These are phyloP conservation scores for Naumovozyma castellii DNA, from an alignment of 805 yeast genomes.

Conservation along the genomic window DNA sequence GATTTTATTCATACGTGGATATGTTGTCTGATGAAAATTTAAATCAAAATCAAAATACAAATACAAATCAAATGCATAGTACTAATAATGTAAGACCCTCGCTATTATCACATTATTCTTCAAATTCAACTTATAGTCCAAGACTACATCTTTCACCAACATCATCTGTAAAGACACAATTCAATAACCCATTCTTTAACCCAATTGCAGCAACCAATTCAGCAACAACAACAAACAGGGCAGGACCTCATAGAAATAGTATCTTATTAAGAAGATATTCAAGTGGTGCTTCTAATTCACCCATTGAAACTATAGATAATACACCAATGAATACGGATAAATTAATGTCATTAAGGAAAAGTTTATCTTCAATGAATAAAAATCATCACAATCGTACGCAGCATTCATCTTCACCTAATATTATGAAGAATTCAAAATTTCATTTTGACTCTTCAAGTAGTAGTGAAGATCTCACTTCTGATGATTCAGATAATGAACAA, in stretches of 20 bases:
- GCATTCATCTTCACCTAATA: too few relatives aligned
- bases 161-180: not conserved
- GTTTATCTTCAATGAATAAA: too few relatives aligned
- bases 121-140: not conserved
- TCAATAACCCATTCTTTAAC: not conserved
- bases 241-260: not conserved
- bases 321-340: not conserved
- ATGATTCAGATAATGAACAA: slow-evolving; percentile 15
- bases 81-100: not conserved
- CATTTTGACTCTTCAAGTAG: slow-evolving; percentile 19
- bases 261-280: not conserved
- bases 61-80: not conserved
- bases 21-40: slow-evolving; percentile 50
- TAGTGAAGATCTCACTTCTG: slow-evolving; percentile 20
- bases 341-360: too few relatives aligned
- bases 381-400: too few relatives aligned
- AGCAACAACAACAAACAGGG: not conserved
- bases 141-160: not conserved
- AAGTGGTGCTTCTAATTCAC: not conserved
- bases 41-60: slow-evolving; percentile 1
- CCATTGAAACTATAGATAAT: not conserved
- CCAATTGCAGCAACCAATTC: too few relatives aligned
- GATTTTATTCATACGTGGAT: slow-evolving; percentile 73
- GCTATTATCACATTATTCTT: not conserved
- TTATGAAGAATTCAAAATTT: slow-evolving; percentile 11